These are phyloP conservation scores for Lecanosticta acicola DNA, from an alignment of 2,329 filamentous ascomycete species.

Conservation along the genomic window DNA sequence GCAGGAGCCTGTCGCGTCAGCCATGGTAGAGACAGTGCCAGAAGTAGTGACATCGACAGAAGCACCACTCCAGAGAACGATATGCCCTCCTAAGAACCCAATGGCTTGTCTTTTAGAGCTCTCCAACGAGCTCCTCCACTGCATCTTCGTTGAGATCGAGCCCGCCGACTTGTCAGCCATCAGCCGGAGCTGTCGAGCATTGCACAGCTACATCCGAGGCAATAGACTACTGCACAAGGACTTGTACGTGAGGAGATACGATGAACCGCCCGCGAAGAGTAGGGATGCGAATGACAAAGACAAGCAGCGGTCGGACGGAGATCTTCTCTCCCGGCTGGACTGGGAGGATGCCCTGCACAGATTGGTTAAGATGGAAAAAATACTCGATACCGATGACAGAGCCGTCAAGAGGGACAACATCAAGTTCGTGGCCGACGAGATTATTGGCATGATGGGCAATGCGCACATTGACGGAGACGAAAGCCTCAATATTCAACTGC, in stretches of 20 bases:
- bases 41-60: neutral
- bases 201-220: constrained; percentile 52
- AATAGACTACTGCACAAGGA: constrained; percentile 58
- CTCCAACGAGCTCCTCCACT: constrained; percentile 59
- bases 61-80: neutral
- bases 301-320: neutral
- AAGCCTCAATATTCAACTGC: constrained; percentile 43
- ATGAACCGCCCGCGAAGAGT: constrained; percentile 17
- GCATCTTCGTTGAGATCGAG: constrained; percentile 53
- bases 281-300: neutral
- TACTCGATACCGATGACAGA: constrained; percentile 39
- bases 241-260: constrained; percentile 51
- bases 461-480: constrained; percentile 28
- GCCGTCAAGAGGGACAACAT: constrained; percentile 39
- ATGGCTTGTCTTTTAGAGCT: constrained; percentile 42
- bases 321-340: constrained; percentile 20
- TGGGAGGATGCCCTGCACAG: constrained; percentile 37
- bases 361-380: constrained; percentile 38
- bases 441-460: constrained; percentile 23
- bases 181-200: constrained; percentile 46
- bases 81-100: neutral
- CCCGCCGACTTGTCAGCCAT: constrained; percentile 53
- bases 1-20: neutral
- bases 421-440: constrained; percentile 22
- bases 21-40: neutral